A percentile compares a stretch with the other conserved stretches of the same genome.
Evolutionary conservation across 306 rosid species (phyloP).

Genomic region (Sicyos edulis): DNA sequence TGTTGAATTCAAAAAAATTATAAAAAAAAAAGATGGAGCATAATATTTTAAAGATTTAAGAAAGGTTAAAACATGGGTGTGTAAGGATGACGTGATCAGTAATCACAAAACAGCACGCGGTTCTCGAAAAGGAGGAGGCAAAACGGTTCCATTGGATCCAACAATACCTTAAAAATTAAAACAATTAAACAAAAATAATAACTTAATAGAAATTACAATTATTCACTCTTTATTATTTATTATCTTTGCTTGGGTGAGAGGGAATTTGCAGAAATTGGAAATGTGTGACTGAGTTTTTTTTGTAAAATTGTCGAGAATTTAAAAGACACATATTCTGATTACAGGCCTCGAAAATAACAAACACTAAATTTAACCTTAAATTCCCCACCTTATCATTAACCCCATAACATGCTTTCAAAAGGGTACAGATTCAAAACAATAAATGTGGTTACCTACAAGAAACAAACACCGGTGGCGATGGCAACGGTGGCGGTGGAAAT

Average conservation of each 20-base stretch:
- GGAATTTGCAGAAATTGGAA: slow-evolving; percentile 29
- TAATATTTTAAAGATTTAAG: too few relatives aligned
- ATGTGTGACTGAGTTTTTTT: slow-evolving; percentile 36
- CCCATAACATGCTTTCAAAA: not conserved
- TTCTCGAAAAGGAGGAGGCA: slow-evolving; percentile 44
- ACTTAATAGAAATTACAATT: too few relatives aligned
- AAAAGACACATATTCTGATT: slow-evolving; percentile 30
- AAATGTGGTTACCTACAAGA: not conserved
- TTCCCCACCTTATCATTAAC: not conserved
- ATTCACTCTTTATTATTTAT: too few relatives aligned
- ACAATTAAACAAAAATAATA: slow-evolving; percentile 1
- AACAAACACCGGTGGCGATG: not conserved
- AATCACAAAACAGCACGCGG: slow-evolving; percentile 59
- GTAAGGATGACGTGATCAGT: slow-evolving; percentile 68
- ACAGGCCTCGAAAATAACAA: not conserved
- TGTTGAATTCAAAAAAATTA: too few relatives aligned
- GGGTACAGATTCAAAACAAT: slow-evolving; percentile 2
- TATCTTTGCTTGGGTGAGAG: too few relatives aligned
- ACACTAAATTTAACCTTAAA: too few relatives aligned
- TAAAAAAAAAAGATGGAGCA: too few relatives aligned
- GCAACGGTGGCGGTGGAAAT: not conserved
- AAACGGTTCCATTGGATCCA: slow-evolving; percentile 46
- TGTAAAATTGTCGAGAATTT: slow-evolving; percentile 81
- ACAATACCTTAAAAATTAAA: slow-evolving; percentile 22
- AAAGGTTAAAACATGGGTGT: not conserved